phyloP scores from a whole-genome alignment of 148 eudicot genomes.

The Rhododendron mucronatum region DNA sequence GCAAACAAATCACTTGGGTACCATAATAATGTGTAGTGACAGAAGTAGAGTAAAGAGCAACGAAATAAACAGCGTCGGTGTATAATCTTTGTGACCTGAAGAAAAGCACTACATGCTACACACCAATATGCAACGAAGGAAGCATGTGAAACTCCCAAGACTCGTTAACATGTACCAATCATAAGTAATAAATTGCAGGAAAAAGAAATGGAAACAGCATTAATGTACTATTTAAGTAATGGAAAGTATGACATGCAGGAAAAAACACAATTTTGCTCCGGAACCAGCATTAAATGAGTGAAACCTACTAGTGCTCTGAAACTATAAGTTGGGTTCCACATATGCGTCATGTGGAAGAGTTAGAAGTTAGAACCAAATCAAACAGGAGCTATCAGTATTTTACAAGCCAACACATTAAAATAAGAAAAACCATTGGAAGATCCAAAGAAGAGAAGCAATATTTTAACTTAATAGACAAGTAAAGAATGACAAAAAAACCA shows the following conservation, averaged over 20 bases:
- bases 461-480: background rate
- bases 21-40: background rate
- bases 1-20: constrained; percentile 14
- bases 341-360: background rate
- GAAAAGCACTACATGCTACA: background rate
- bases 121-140: background rate
- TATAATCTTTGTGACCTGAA: background rate
- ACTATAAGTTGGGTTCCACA: background rate
- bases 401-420: background rate
- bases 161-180: background rate
- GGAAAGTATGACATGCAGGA: background rate
- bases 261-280: background rate
- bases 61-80: background rate
- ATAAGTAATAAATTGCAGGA: background rate
- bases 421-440: background rate
- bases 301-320: background rate
- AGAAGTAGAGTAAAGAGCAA: background rate
- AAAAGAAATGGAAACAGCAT: background rate
- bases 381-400: background rate
- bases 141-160: background rate
- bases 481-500: background rate
- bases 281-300: background rate
- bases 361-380: background rate
- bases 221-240: background rate
- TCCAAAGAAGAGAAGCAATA: background rate